A percentile compares a stretch with the other conserved stretches of the same genome.
These are phyloP conservation scores for Arthrinium phaeospermum DNA, from an alignment of 2,329 filamentous ascomycete genomes.

Conservation along the genomic window DNA sequence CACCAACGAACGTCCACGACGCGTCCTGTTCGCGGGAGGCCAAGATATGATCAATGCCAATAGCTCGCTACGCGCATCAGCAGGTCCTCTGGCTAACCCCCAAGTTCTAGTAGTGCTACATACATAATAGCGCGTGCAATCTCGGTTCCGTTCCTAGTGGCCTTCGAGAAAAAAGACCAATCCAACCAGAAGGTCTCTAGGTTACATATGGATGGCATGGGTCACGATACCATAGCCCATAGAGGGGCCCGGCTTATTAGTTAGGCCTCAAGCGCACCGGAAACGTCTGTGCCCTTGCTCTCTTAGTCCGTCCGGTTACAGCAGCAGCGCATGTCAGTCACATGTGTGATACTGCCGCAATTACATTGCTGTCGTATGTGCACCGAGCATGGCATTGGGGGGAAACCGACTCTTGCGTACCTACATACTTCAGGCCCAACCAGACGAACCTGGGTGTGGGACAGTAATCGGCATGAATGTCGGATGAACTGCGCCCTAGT, in stretches of 20 bases:
- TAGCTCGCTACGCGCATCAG: background rate
- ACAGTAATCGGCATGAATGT: background rate
- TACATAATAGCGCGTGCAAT: background rate
- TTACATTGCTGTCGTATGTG: background rate
- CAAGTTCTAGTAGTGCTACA: background rate
- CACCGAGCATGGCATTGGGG: background rate
- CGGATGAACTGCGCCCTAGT: slow-evolving; percentile 9
- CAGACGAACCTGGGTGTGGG: background rate
- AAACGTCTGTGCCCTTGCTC: background rate
- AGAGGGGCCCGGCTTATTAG: background rate
- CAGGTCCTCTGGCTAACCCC: background rate
- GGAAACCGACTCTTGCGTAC: background rate
- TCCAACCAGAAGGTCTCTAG: background rate
- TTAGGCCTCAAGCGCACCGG: background rate
- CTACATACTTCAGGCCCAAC: background rate
- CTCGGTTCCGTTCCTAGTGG: background rate
- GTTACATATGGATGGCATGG: background rate
- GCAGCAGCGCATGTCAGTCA: background rate
- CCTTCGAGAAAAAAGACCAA: background rate
- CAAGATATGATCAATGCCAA: background rate
- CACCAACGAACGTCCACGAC: background rate
- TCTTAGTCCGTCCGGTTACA: background rate
- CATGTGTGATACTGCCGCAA: background rate
- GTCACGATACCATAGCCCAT: background rate
- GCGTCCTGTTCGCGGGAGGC: background rate